phyloP scores from a whole-genome alignment of 441 rosid genomes.

The Gossypium aridum region DNA sequence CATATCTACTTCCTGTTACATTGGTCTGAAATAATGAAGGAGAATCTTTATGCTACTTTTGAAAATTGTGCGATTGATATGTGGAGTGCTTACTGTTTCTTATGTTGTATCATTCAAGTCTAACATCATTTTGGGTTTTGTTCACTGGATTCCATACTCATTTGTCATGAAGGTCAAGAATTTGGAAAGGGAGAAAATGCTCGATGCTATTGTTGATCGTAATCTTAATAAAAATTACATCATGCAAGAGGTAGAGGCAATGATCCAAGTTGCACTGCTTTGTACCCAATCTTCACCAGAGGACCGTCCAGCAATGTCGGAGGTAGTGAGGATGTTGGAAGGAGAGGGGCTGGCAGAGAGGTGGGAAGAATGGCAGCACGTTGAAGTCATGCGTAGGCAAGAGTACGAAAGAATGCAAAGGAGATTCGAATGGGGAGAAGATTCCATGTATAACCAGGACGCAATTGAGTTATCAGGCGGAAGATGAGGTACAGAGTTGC shows the following conservation, averaged over 20 bases:
- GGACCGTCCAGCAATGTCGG: conserved; percentile 87
- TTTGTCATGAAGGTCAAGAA: conserved; percentile 70
- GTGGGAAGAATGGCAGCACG: conserved; percentile 97
- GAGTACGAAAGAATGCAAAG: conserved; percentile 78
- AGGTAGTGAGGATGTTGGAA: conserved; percentile 91
- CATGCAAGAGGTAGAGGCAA: conserved; percentile 72
- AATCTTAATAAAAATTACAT: conserved; percentile 43
- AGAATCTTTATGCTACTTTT: background rate
- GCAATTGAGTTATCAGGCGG: conserved; percentile 92
- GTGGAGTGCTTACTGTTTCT: background rate
- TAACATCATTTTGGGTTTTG: background rate
- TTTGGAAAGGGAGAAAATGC: conserved; percentile 70
- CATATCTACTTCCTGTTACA: background rate
- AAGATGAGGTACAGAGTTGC: conserved; percentile 37
- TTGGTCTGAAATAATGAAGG: background rate
- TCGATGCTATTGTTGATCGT: conserved; percentile 70
- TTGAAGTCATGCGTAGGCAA: conserved; percentile 76
- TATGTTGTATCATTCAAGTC: background rate
- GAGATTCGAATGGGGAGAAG: conserved; percentile 82
- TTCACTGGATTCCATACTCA: background rate
- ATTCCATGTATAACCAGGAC: conserved; percentile 69
- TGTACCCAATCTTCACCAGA: conserved; percentile 85
- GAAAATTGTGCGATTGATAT: background rate
- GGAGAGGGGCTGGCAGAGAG: conserved; percentile 95
- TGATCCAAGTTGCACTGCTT: conserved; percentile 84